These are phyloP conservation scores for Paraurostyla sp. DNA, from an alignment of 73 alveolate genomes.

Conservation along the genomic window DNA sequence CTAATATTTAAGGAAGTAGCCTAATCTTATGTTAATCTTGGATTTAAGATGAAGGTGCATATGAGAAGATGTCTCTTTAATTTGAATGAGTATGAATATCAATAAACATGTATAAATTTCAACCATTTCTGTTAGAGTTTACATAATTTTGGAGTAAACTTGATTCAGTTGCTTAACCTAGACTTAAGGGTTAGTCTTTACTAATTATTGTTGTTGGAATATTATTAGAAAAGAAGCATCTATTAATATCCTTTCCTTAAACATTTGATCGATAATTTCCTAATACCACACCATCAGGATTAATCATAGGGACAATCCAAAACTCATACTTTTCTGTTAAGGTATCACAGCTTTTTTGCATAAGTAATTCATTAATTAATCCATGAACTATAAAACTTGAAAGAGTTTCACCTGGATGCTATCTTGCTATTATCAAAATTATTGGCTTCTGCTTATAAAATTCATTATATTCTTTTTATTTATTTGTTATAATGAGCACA, in stretches of 20 bases:
- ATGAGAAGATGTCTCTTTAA: conserved; percentile 15
- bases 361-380: neutral
- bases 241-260: conserved; percentile 41
- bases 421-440: conserved; percentile 10
- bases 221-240: conserved; percentile 51
- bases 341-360: too few relatives aligned
- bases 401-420: conserved; percentile 52
- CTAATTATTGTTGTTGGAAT: too few relatives aligned
- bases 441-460: neutral
- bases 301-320: conserved; percentile 38
- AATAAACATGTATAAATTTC: neutral
- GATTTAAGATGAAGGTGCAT: neutral
- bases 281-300: conserved; percentile 47
- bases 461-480: neutral
- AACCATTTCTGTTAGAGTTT: neutral
- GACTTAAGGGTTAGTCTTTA: neutral
- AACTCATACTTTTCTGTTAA: conserved; percentile 14
- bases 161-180: neutral
- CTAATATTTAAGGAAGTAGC: neutral
- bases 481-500: neutral
- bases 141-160: neutral
- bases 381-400: conserved; percentile 43
- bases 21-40: conserved; percentile 26
- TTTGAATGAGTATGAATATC: conserved; percentile 54
- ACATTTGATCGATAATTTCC: conserved; percentile 40